Base-by-base conservation (phyloP, 2,329 filamentous ascomycete genomes). In the Xylariaceae sp. region DNA sequence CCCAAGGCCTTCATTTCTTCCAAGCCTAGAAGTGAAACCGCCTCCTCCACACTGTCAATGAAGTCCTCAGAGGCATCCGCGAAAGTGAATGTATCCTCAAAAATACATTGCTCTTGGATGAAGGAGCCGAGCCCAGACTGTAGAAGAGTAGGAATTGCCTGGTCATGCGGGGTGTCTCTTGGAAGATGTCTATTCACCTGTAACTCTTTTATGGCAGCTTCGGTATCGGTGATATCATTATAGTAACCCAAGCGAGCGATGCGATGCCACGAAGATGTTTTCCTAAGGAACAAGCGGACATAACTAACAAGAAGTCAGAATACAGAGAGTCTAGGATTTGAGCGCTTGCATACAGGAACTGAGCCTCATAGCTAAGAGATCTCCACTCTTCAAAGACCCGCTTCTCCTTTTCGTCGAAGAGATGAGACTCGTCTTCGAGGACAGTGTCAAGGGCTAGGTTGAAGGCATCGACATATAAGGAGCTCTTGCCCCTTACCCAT, bases 391-490 rank as follows among this genome's bases (percentile, higher is more conserved):
- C 76, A 71, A 99, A 98, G 0, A 98, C 82, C 12, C 83, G 79
- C 67, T 82, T 84, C 74, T 99, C 95, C 16, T 86, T 87, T 56
- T 87, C 84, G 67, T 95, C 84, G 71, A 98, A 99, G 0, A 99
- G 78, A 74, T 96, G 91, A 0, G 85, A 83, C 74, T 99, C 95
- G 55, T 98, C 91, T 45, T 91, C 87, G 11, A 98, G 76, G 3
- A 99, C 95, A 0, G 91, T 96, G 57, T 94, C 88, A 45, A 99
- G 78, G 2, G 94, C 92, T 12, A 98, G 79, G 69, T 96, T 96
- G 79, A 99, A 99, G 0, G 95, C 95, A 75, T 99, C 95, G 16
- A 97, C 92, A 68, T 99, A 99, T 53, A 99, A 91, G 1, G 93
- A 98, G 68, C 88, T 96, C 71, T 86, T 87, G 0, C 92, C 91